These are phyloP conservation scores for Trypanosoma theileri DNA, from an alignment of 208 protist species.

Conservation along the genomic window DNA sequence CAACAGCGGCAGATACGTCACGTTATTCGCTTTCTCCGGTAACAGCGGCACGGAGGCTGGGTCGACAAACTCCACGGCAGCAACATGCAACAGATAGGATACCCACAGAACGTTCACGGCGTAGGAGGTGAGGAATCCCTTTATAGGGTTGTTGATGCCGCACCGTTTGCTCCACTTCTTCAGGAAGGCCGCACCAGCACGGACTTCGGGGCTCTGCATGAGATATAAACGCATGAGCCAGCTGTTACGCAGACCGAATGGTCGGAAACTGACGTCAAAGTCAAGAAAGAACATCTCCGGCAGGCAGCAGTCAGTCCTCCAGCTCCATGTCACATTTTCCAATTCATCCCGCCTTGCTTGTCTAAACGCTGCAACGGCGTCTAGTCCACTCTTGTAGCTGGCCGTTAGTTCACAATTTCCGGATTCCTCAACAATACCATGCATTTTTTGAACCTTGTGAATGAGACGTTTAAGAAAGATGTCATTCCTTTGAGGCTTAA, in stretches of 20 bases:
- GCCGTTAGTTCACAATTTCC: slow-evolving; percentile 9
- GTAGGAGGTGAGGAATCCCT: slow-evolving; percentile 81
- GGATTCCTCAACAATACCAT: neutral
- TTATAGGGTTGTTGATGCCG: slow-evolving; percentile 71
- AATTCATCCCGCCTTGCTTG: slow-evolving; percentile 17
- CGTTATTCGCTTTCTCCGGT: slow-evolving; percentile 24
- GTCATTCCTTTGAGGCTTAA: neutral
- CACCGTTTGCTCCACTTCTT: slow-evolving; percentile 81
- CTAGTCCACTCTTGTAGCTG: slow-evolving; percentile 20
- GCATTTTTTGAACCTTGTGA: neutral
- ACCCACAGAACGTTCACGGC: slow-evolving; percentile 75
- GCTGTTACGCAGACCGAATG: slow-evolving; percentile 77
- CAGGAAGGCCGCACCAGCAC: slow-evolving; percentile 65
- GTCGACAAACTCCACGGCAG: slow-evolving; percentile 43
- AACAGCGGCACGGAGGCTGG: slow-evolving; percentile 31
- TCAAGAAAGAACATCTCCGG: slow-evolving; percentile 77
- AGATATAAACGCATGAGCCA: slow-evolving; percentile 77
- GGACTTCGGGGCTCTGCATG: slow-evolving; percentile 43
- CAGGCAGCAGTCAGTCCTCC: slow-evolving; percentile 25
- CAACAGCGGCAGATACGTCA: slow-evolving; percentile 58
- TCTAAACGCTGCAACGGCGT: slow-evolving; percentile 47
- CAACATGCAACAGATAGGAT: slow-evolving; percentile 57
- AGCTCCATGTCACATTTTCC: slow-evolving; percentile 32
- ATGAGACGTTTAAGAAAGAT: neutral
- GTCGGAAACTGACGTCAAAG: slow-evolving; percentile 77